Percentiles rank a stretch among this genome's conserved stretches.
Evolutionary conservation across 768 basidiomycete species (phyloP).

Genomic region (Lactarius indigo): DNA sequence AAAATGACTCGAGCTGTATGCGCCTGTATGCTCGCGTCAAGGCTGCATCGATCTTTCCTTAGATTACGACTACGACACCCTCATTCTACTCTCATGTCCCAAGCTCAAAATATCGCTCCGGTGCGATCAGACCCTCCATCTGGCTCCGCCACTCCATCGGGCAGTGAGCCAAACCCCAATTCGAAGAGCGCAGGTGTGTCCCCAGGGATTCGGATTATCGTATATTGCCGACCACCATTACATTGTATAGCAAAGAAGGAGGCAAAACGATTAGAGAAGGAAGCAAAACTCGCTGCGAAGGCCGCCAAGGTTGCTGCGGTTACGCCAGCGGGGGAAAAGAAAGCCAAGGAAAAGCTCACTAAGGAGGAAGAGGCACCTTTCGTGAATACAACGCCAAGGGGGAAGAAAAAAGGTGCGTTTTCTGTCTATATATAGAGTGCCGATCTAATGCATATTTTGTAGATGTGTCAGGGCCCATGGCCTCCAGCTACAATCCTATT

Average conservation of each 20-base stretch:
- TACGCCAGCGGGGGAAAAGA: constrained; percentile 55
- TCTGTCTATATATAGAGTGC: background rate
- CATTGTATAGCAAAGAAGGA: constrained; percentile 68
- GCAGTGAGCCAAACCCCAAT: constrained; percentile 23
- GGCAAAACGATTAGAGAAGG: constrained; percentile 76
- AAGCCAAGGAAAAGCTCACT: constrained; percentile 72
- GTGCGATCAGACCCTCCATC: constrained; percentile 17
- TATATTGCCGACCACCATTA: background rate
- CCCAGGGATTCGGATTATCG: background rate
- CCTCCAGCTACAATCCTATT: constrained; percentile 91
- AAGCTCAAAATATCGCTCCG: constrained; percentile 4
- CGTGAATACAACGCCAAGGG: constrained; percentile 84
- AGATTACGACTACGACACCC: constrained; percentile 4
- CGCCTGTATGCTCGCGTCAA: constrained; percentile 13
- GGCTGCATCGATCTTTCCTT: constrained; percentile 31
- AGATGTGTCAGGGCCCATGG: constrained; percentile 89
- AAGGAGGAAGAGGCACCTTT: constrained; percentile 69
- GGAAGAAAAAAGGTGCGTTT: constrained; percentile 86
- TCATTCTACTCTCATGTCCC: constrained; percentile 27
- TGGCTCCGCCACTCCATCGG: constrained; percentile 9
- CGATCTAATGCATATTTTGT: background rate
- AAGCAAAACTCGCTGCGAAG: constrained; percentile 73
- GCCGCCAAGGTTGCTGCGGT: constrained; percentile 45
- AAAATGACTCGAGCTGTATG: background rate
- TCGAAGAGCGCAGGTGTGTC: constrained; percentile 43